Percentiles rank a stretch among this genome's conserved stretches.
These are phyloP conservation scores for Herpetomonas tarakana DNA, from an alignment of 208 protist species.

Conservation along the genomic window DNA sequence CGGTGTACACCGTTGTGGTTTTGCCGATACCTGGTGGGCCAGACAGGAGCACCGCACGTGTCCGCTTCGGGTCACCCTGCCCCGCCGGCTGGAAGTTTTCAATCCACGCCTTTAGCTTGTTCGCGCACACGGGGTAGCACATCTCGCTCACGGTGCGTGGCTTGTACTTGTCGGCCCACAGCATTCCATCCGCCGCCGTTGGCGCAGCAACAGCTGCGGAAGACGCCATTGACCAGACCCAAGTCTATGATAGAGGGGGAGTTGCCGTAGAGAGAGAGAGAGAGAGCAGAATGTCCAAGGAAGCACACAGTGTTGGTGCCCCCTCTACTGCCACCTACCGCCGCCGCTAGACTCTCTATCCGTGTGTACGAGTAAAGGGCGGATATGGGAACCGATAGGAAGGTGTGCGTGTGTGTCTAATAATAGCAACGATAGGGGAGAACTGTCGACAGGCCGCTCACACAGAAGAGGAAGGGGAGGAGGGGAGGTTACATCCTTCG, in stretches of 20 bases:
- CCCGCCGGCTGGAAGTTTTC: constrained; percentile 73
- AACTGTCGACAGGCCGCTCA: too few species aligned
- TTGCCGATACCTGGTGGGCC: constrained; percentile 99
- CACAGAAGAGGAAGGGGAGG: too few species aligned
- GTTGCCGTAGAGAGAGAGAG: constrained; percentile 2
- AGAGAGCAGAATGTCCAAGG: constrained; percentile 8
- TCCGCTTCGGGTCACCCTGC: constrained; percentile 37
- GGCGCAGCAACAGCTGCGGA: not conserved
- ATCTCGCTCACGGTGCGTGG: constrained; percentile 89
- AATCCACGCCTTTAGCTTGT: constrained; percentile 92
- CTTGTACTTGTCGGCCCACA: constrained; percentile 98
- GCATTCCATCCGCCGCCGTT: constrained; percentile 16
- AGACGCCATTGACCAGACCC: not conserved
- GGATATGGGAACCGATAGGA: too few species aligned
- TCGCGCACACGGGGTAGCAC: constrained; percentile 85
- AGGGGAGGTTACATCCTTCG: too few species aligned
- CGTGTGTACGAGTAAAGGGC: too few species aligned
- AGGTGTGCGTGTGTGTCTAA: too few species aligned
- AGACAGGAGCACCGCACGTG: constrained; percentile 85
- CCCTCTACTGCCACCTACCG: constrained; percentile 1
- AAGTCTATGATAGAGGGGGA: too few species aligned
- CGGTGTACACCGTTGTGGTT: constrained; percentile 95
- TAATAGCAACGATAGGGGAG: too few species aligned
- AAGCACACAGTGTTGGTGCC: not conserved
- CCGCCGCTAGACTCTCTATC: too few species aligned